Evolutionary conservation across 768 basidiomycete species (phyloP).

Genomic region (Sutorius australiensis): DNA sequence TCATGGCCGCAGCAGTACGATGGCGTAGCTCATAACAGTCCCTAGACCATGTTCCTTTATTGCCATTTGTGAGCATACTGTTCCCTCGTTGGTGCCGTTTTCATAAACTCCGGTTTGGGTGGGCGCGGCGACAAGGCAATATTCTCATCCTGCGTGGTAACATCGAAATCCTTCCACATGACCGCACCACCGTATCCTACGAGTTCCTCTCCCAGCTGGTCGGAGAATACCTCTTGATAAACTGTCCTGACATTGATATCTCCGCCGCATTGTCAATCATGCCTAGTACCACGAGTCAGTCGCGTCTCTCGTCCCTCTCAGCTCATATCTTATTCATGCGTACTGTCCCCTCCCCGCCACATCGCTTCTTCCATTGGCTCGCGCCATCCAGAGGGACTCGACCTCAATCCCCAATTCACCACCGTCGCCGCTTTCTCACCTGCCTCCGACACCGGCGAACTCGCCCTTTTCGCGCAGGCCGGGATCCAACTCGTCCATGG

Average conservation of each 20-base stretch:
- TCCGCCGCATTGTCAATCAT: constrained; percentile 30
- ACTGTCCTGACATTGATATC: constrained; percentile 40
- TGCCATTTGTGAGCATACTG: constrained; percentile 60
- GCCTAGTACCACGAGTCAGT: constrained; percentile 72
- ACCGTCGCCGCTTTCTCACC: constrained; percentile 66
- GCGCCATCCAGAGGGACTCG: constrained; percentile 66
- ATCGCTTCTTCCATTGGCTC: not conserved
- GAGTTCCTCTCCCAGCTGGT: constrained; percentile 80
- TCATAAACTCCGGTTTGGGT: too few species aligned
- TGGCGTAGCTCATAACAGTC: not conserved
- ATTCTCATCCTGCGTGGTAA: constrained; percentile 83
- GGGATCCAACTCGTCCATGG: constrained; percentile 84
- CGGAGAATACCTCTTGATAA: constrained; percentile 72
- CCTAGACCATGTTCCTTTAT: constrained; percentile 85
- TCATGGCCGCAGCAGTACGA: constrained; percentile 6
- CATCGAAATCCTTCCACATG: constrained; percentile 65
- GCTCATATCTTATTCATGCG: not conserved
- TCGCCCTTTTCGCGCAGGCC: constrained; percentile 80
- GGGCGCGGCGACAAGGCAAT: constrained; percentile 52
- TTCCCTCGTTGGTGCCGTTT: not conserved
- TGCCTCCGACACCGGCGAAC: constrained; percentile 62
- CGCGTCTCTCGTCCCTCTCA: not conserved
- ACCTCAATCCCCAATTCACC: constrained; percentile 83
- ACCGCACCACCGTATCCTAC: constrained; percentile 73
- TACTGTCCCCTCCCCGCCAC: not conserved